Percentiles rank a stretch among this genome's conserved stretches.
Evolutionary conservation across 225 moss, liverwort and hornwort species (phyloP).

Genomic region (Physcomitrellopsis africana): DNA sequence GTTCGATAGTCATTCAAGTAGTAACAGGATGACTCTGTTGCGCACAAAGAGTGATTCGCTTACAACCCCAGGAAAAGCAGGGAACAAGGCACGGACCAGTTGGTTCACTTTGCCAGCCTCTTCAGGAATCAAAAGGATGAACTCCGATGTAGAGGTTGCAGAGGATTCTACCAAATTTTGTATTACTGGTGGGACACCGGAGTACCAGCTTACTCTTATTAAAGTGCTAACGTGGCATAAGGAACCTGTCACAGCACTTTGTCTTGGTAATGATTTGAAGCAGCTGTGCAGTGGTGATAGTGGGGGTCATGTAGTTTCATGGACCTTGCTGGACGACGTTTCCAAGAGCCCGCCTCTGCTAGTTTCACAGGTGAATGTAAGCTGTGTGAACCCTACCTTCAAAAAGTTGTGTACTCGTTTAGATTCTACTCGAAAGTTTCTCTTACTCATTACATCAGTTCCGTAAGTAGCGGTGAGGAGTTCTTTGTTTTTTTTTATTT

Average conservation of each 20-base stretch:
- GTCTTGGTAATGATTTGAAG: slow-evolving; percentile 80
- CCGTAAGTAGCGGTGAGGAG: too few species aligned
- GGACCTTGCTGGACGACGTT: slow-evolving; percentile 86
- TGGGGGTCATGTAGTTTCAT: slow-evolving; percentile 85
- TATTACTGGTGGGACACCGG: slow-evolving; percentile 80
- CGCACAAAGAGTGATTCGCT: slow-evolving; percentile 42
- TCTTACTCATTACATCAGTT: too few species aligned
- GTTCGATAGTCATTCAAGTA: slow-evolving; percentile 55
- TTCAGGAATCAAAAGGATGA: slow-evolving; percentile 49
- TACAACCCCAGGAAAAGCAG: slow-evolving; percentile 41
- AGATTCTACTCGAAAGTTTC: too few species aligned
- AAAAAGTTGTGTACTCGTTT: too few species aligned
- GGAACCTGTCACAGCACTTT: slow-evolving; percentile 91
- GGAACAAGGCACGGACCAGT: slow-evolving; percentile 28
- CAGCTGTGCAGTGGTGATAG: slow-evolving; percentile 98
- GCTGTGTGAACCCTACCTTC: background rate
- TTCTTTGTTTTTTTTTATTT: too few species aligned
- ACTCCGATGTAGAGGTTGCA: slow-evolving; percentile 40
- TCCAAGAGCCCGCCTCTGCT: slow-evolving; percentile 67
- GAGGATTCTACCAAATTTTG: slow-evolving; percentile 43
- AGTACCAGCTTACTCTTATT: slow-evolving; percentile 80
- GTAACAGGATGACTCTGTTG: slow-evolving; percentile 41
- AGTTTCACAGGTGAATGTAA: slow-evolving; percentile 43
- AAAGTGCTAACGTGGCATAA: slow-evolving; percentile 84
- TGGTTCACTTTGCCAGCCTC: slow-evolving; percentile 34